Percentiles rank a stretch among this genome's conserved stretches.
Conservation (phyloP, 352 stramenopile genomes). For the Phytophthora kernoviae region DNA sequence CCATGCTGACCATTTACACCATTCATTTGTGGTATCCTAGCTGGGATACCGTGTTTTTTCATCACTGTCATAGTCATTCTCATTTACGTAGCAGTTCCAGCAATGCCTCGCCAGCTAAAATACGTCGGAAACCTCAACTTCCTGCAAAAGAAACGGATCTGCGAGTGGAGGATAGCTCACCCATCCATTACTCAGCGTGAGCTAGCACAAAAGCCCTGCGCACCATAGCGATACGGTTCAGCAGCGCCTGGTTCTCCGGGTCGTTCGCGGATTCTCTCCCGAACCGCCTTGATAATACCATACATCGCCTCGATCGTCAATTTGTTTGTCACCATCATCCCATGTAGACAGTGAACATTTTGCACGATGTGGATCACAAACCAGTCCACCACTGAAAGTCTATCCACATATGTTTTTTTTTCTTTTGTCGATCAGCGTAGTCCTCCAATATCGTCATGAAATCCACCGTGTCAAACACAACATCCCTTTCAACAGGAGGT, state of each 20-base stretch:
- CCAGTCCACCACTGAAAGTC: conserved; percentile 8
- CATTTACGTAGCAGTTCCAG: not conserved
- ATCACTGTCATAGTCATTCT: not conserved
- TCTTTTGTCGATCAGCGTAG: conserved; percentile 1
- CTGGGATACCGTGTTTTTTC: no score
- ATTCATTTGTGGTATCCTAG: conserved; percentile 1
- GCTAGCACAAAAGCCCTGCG: not conserved
- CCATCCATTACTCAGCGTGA: conserved; percentile 1
- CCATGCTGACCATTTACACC: not conserved
- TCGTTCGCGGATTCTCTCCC: not conserved
- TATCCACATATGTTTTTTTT: not conserved
- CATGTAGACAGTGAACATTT: conserved; percentile 5
- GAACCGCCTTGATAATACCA: conserved; percentile 13
- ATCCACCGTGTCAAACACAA: conserved; percentile 2
- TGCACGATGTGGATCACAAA: conserved; percentile 13
- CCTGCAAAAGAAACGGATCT: conserved; percentile 5
- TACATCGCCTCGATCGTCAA: conserved; percentile 9
- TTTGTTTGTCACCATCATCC: not conserved
- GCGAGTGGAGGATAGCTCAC: not conserved
- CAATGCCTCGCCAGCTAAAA: conserved; percentile 3
- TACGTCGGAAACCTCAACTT: conserved; percentile 5
- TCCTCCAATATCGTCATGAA: conserved; percentile 1
- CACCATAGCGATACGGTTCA: not conserved
- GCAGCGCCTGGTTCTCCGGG: not conserved
- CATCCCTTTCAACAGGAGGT: conserved; percentile 7